These are phyloP conservation scores for Croton setiger DNA, from an alignment of 441 rosid species.

Conservation along the genomic window DNA sequence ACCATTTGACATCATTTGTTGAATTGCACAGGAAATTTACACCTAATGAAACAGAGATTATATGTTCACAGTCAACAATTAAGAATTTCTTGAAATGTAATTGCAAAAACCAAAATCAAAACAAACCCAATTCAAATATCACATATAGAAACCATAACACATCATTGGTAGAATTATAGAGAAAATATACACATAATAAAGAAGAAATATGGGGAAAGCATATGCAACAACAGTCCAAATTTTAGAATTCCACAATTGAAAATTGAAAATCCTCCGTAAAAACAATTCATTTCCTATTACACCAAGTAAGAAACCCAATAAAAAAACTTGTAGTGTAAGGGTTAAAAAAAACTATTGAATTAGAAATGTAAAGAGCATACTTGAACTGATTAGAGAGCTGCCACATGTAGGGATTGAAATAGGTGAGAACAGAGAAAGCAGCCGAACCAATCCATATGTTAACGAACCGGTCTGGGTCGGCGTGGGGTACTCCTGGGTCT, in stretches of 20 bases:
- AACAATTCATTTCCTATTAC: not conserved
- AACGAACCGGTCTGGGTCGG: slow-evolving; percentile 55
- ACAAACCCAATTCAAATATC: not conserved
- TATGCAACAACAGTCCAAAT: not conserved
- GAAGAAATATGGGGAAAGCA: too few species aligned
- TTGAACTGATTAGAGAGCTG: slow-evolving; percentile 73
- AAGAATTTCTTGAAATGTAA: too few species aligned
- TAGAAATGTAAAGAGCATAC: slow-evolving; percentile 28
- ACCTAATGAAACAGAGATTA: too few species aligned
- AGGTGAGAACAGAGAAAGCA: slow-evolving; percentile 63
- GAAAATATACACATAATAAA: too few species aligned
- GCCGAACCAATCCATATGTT: slow-evolving; percentile 85
- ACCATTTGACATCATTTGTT: not conserved
- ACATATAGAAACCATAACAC: not conserved
- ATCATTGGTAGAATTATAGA: too few species aligned
- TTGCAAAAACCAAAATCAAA: not conserved
- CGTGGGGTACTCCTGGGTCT: slow-evolving; percentile 92
- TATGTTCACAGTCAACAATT: too few species aligned
- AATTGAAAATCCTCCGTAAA: not conserved
- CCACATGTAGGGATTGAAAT: slow-evolving; percentile 76
- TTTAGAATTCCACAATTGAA: not conserved
- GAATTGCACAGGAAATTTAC: too few species aligned
- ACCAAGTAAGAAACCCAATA: not conserved
- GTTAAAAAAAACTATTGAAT: not conserved
- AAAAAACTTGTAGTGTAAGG: not conserved